Evolutionary conservation across 2,329 filamentous ascomycete genomes (phyloP).

Genomic region (Diplocarpon mali): DNA sequence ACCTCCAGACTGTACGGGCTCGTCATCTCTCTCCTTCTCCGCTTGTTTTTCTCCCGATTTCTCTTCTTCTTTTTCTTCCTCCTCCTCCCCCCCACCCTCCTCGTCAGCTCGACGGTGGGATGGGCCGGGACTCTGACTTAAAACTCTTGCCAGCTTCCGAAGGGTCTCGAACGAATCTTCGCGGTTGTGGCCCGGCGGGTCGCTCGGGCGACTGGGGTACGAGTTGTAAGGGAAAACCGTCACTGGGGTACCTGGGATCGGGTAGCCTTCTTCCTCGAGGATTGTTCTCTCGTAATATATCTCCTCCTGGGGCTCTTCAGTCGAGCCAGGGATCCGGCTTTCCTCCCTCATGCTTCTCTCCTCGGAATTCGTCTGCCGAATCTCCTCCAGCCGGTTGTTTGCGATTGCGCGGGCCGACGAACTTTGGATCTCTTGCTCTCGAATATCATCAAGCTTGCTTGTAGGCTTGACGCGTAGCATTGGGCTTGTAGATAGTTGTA

Average conservation of each 20-base stretch:
- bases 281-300: slow-evolving; percentile 15
- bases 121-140: slow-evolving; percentile 9
- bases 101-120: background rate
- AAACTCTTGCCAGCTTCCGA: slow-evolving; percentile 9
- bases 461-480: slow-evolving; percentile 15
- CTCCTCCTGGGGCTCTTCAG: slow-evolving; percentile 3
- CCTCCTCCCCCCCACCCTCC: background rate
- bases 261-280: slow-evolving; percentile 19
- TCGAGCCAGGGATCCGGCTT: background rate
- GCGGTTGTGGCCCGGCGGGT: background rate
- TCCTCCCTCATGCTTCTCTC: slow-evolving; percentile 7
- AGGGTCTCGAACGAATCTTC: slow-evolving; percentile 12
- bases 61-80: background rate
- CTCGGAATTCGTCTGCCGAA: slow-evolving; percentile 17
- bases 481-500: slow-evolving; percentile 20
- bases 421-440: slow-evolving; percentile 16
- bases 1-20: no score
- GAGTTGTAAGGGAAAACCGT: slow-evolving; percentile 12
- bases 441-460: slow-evolving; percentile 19
- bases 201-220: slow-evolving; percentile 1
- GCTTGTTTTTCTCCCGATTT: background rate
- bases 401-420: slow-evolving; percentile 15
- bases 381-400: slow-evolving; percentile 16
- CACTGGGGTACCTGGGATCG: slow-evolving; percentile 16
- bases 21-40: background rate